These are phyloP conservation scores for Hypoxylon sp. DNA, from an alignment of 2,329 filamentous ascomycete species.

Conservation along the genomic window DNA sequence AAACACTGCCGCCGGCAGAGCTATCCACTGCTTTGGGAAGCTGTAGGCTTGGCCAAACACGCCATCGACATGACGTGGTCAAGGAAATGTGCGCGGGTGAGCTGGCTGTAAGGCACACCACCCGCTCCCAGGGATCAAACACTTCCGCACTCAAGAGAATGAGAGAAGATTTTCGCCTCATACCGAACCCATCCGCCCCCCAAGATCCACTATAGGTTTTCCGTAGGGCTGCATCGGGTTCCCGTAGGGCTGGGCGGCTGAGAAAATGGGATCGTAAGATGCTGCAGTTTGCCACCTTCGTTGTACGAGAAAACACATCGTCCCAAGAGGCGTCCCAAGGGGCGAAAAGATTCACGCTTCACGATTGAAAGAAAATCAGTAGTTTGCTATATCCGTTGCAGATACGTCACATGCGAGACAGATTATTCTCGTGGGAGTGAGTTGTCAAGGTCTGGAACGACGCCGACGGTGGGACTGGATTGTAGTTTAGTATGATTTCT, in stretches of 20 bases:
- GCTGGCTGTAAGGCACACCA: slow-evolving; percentile 1
- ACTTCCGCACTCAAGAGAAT: neutral
- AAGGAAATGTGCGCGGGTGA: neutral
- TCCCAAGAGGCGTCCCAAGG: neutral
- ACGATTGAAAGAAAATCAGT: neutral
- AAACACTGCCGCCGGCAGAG: neutral
- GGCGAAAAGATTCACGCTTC: neutral
- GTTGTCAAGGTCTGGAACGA: neutral
- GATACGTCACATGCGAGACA: neutral
- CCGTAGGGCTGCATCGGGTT: neutral
- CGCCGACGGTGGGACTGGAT: neutral
- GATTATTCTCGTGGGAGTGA: neutral
- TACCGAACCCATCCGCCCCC: neutral
- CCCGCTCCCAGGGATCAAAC: slow-evolving; percentile 18
- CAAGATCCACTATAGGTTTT: neutral
- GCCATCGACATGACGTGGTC: slow-evolving; percentile 31
- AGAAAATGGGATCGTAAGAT: slow-evolving; percentile 17
- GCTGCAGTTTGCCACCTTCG: slow-evolving; percentile 2
- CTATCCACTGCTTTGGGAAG: neutral
- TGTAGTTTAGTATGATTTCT: neutral
- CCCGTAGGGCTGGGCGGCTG: slow-evolving; percentile 20
- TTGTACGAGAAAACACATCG: neutral
- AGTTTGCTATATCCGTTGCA: neutral
- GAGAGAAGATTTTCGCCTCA: neutral
- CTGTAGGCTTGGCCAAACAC: slow-evolving; percentile 18